A percentile compares a stretch with the other conserved stretches of the same genome.
Evolutionary conservation across 2,329 filamentous ascomycete genomes (phyloP).

Genomic region (Sporothrix curviconia): DNA sequence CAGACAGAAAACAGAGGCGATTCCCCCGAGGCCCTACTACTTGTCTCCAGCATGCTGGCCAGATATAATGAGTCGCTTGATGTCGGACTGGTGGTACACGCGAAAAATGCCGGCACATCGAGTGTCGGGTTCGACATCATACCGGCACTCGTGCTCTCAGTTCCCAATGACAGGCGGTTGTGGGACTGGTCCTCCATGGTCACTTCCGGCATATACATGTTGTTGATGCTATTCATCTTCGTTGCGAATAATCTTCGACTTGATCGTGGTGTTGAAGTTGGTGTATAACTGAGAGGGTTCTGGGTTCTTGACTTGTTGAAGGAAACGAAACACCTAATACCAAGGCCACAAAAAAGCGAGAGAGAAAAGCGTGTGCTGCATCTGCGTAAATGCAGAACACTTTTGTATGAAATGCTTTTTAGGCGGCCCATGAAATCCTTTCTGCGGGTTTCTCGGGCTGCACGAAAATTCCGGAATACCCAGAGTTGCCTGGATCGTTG

Average conservation of each 20-base stretch:
- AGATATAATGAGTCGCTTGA: not conserved
- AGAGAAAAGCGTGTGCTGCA: not conserved
- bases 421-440: not conserved
- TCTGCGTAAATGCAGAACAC: not conserved
- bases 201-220: too few relatives aligned
- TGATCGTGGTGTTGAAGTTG: too few relatives aligned
- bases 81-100: not conserved
- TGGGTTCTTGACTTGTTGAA: not conserved
- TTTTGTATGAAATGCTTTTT: not conserved
- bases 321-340: not conserved
- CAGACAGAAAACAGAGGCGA: not conserved
- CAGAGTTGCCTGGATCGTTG: too few relatives aligned
- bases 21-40: not conserved
- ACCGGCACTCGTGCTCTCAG: too few relatives aligned
- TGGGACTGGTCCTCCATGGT: too few relatives aligned
- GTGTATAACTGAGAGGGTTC: too few relatives aligned
- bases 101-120: not conserved
- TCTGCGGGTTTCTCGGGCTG: not conserved
- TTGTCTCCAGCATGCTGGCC: not conserved
- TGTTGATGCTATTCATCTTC: too few relatives aligned
- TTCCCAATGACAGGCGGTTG: too few relatives aligned
- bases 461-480: too few relatives aligned
- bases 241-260: too few relatives aligned
- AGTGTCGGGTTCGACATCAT: not conserved
- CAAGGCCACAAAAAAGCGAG: too few relatives aligned